Percentiles rank a stretch among this genome's conserved stretches.
These are phyloP conservation scores for Lentinula novae-zelandiae DNA, from an alignment of 1,284 basidiomycete genomes.

Conservation along the genomic window DNA sequence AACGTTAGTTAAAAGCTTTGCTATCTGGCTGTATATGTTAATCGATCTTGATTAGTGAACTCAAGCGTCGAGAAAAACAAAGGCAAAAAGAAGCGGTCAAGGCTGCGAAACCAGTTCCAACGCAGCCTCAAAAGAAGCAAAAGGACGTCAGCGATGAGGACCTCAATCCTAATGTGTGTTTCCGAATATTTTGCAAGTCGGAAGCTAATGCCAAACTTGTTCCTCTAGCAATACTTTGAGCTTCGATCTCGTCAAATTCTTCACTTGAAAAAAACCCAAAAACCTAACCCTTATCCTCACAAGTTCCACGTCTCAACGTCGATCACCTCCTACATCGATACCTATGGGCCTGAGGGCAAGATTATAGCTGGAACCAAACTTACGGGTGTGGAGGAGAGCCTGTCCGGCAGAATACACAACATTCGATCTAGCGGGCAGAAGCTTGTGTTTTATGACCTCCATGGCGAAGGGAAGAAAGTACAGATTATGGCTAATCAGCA, in stretches of 20 bases:
- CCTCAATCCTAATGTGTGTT: slow-evolving; percentile 76
- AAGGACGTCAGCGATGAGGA: slow-evolving; percentile 65
- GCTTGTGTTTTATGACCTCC: slow-evolving; percentile 94
- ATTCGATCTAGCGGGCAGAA: slow-evolving; percentile 84
- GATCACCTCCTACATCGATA: slow-evolving; percentile 74
- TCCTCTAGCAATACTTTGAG: slow-evolving; percentile 92
- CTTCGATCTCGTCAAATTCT: slow-evolving; percentile 86
- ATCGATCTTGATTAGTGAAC: slow-evolving; percentile 61
- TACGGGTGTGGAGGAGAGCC: slow-evolving; percentile 46
- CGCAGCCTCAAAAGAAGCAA: slow-evolving; percentile 33
- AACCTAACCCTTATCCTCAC: slow-evolving; percentile 97
- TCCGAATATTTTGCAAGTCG: background rate
- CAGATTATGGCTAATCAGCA: slow-evolving; percentile 94
- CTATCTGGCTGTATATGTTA: slow-evolving; percentile 17
- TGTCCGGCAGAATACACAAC: slow-evolving; percentile 91
- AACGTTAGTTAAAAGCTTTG: slow-evolving; percentile 53
- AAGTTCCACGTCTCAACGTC: slow-evolving; percentile 92
- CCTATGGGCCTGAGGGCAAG: slow-evolving; percentile 74
- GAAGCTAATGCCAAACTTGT: background rate
- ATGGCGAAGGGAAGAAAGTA: slow-evolving; percentile 89
- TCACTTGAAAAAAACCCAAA: slow-evolving; percentile 80
- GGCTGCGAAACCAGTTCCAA: slow-evolving; percentile 70
- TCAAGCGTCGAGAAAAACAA: slow-evolving; percentile 88
- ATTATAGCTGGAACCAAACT: slow-evolving; percentile 63
- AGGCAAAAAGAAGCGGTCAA: slow-evolving; percentile 84